Conservation (phyloP, 192 early-diverging fungal genomes). For the Coemansia sp. region DNA sequence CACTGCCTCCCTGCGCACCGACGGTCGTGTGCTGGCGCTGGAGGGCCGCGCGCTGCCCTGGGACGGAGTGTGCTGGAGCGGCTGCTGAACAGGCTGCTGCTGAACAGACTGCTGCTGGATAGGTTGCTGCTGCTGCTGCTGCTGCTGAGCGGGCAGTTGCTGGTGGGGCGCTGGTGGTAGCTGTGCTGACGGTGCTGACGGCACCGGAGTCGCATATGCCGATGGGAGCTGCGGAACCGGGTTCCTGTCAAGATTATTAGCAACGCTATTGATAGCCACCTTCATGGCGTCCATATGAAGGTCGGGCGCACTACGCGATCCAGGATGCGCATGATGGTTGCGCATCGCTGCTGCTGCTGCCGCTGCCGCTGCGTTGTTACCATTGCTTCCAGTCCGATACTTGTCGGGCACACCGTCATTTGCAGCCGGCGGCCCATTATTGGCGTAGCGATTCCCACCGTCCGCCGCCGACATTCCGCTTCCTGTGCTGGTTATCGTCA, state of each 20-base stretch:
- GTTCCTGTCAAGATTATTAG: slow-evolving; percentile 25
- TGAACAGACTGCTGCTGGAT: background rate
- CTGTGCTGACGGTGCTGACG: background rate
- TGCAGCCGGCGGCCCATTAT: background rate
- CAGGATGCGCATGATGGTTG: slow-evolving; percentile 21
- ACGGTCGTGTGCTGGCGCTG: background rate
- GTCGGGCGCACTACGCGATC: slow-evolving; percentile 51
- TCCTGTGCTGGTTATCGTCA: slow-evolving; percentile 18
- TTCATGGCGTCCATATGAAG: slow-evolving; percentile 44
- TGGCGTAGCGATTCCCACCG: background rate
- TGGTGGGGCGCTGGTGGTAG: slow-evolving; percentile 8
- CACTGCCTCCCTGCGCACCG: background rate
- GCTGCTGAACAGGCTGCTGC: background rate
- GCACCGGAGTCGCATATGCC: slow-evolving; percentile 9
- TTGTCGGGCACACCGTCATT: slow-evolving; percentile 1
- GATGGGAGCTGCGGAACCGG: slow-evolving; percentile 45
- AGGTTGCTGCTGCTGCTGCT: background rate
- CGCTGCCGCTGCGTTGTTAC: too few relatives aligned
- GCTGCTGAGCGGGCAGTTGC: slow-evolving; percentile 12
- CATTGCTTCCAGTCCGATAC: slow-evolving; percentile 6
- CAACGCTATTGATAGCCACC: slow-evolving; percentile 24
- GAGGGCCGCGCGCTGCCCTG: background rate
- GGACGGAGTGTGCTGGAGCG: background rate
- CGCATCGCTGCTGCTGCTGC: slow-evolving; percentile 16
- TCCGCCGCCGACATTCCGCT: slow-evolving; percentile 5